Conservation (phyloP, 371 early-diverging fungal genomes). For the Umbelopsis sp. region DNA sequence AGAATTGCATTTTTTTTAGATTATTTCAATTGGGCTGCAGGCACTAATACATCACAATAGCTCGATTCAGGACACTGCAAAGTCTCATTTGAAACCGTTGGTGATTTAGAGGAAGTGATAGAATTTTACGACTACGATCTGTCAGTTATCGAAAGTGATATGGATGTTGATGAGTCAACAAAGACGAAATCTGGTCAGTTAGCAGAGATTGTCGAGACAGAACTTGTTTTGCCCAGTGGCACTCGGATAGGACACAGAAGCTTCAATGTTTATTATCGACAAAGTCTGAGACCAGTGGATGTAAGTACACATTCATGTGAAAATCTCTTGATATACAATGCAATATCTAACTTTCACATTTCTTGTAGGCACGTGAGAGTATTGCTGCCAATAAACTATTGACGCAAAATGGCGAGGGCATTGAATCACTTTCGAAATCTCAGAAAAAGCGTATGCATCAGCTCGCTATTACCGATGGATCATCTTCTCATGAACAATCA, state of each 20-base stretch:
- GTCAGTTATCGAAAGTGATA: constrained; percentile 2
- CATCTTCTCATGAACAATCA: not conserved
- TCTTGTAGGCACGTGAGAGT: constrained; percentile 6
- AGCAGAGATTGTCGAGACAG: constrained; percentile 62
- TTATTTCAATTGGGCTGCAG: not conserved
- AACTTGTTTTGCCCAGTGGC: constrained; percentile 88
- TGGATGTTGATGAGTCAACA: not conserved
- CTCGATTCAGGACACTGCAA: constrained; percentile 93
- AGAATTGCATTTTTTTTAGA: not conserved
- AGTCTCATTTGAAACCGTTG: constrained; percentile 89
- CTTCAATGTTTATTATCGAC: constrained; percentile 83
- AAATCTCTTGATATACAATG: too few relatives aligned
- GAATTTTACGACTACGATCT: constrained; percentile 92
- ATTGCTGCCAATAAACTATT: constrained; percentile 8
- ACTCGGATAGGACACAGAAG: constrained; percentile 83
- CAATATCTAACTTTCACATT: too few relatives aligned
- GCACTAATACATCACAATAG: constrained; percentile 32
- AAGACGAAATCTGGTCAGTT: not conserved
- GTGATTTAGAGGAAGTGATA: constrained; percentile 85
- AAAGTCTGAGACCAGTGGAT: constrained; percentile 72
- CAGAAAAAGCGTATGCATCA: not conserved
- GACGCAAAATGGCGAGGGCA: not conserved
- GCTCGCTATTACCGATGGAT: not conserved
- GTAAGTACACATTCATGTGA: constrained; percentile 25
- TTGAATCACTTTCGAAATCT: constrained; percentile 4